Evolutionary conservation across 2,329 filamentous ascomycete genomes (phyloP), one percentile per base, ranked within the genome.

Genomic region (Ophiocordyceps camponoti-leonardi): DNA sequence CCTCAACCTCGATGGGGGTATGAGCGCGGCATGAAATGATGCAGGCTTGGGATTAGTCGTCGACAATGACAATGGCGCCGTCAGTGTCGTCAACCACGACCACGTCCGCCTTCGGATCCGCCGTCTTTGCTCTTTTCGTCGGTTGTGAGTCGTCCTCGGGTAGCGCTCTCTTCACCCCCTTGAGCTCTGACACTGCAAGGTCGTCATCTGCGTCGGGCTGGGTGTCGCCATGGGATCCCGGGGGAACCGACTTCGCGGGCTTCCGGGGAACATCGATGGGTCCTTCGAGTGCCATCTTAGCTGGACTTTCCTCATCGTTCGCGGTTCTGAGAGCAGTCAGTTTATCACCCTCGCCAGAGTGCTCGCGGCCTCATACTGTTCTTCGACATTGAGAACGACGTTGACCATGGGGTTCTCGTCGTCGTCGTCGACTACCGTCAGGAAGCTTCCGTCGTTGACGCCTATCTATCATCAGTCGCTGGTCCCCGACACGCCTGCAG

Each of bases 351-450:
- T 13, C 13, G 12, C 44, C 7, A 13, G 31, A 30, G 14, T 41
- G 30, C 1, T 18, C n/a, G 19, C 20, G 16, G 23, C 18, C 11
- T 63, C 73, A 45, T 68, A 81, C 75, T 71, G 67, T 59, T 79
- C 72, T 53, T 79, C 71, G 45, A 86, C 69, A 50, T 77, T 73
- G 14, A 95, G 67, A 44, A 90, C 73, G 2, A 96, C 71, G 51
- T 95, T 90, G 46, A 94, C 81, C 49, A 83, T 80, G 0, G 83
- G 73, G 43, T 77, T 70, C 1, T 81, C 72, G 40, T 86, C 81
- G 45, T 88, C 83, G 42, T 86, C 83, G 47, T 93, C 92, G n/a
- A 83, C 79, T 45, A 96, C 67, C 0, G 85, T 93, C 50, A 96
- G 63, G 59, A 93, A 90, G 45, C 73, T 80, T 51, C 83, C 83